These are phyloP conservation scores for Zygosaccharomyces bisporus DNA, from an alignment of 805 yeast genomes.

Conservation along the genomic window DNA sequence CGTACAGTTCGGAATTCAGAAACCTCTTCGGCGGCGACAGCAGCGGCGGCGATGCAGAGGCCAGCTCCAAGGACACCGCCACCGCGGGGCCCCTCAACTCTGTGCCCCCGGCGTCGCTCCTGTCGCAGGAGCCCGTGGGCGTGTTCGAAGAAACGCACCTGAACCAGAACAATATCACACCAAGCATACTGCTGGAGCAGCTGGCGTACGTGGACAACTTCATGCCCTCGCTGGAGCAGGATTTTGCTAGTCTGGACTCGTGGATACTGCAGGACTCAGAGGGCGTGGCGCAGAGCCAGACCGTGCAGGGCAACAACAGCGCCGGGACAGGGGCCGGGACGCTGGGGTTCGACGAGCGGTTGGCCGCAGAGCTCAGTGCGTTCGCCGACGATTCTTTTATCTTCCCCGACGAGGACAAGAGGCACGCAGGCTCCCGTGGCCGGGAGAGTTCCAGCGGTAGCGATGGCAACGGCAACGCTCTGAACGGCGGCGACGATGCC, in stretches of 20 bases:
- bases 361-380: constrained; percentile 67
- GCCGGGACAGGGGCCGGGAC: constrained; percentile 4
- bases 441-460: constrained; percentile 13
- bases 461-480: constrained; percentile 11
- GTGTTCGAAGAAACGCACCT: constrained; percentile 3
- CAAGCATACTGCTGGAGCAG: constrained; percentile 59
- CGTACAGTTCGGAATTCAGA: constrained; percentile 19
- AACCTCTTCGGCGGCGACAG: constrained; percentile 22
- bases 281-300: neutral
- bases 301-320: neutral
- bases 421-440: constrained; percentile 30
- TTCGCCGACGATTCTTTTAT: constrained; percentile 79
- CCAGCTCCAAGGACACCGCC: neutral
- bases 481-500: constrained; percentile 17
- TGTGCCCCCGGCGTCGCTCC: constrained; percentile 13
- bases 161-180: constrained; percentile 27
- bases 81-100: constrained; percentile 5
- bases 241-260: constrained; percentile 37
- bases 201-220: constrained; percentile 76
- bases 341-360: constrained; percentile 45
- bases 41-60: constrained; percentile 3
- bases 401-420: constrained; percentile 79
- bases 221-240: constrained; percentile 49
- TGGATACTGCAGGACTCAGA: constrained; percentile 20
- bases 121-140: constrained; percentile 7